A percentile compares a stretch with the other conserved stretches of the same genome.
Evolutionary conservation across 2,329 filamentous ascomycete species (phyloP).

Genomic region (Fusarium udum): DNA sequence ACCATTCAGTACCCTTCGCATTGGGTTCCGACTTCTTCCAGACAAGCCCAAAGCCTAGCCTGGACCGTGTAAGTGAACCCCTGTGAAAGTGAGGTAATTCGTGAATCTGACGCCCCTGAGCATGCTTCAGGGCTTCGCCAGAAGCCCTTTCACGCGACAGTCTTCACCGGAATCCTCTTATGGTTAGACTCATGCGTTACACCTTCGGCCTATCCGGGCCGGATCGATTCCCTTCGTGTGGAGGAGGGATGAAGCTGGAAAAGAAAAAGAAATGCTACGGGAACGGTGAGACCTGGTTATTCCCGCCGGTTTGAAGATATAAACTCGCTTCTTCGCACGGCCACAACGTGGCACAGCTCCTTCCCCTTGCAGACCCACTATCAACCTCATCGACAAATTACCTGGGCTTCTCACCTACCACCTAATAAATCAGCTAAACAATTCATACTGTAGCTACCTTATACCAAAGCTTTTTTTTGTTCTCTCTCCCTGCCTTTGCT

Average conservation of each 20-base stretch:
- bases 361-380: conserved; percentile 24
- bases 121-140: conserved; percentile 14
- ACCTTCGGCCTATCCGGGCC: conserved; percentile 37
- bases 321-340: conserved; percentile 25
- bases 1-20: conserved; percentile 7
- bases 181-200: conserved; percentile 33
- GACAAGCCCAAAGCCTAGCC: conserved; percentile 11
- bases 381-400: conserved; percentile 34
- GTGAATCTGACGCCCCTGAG: conserved; percentile 17
- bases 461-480: conserved; percentile 11
- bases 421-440: conserved; percentile 20
- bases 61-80: conserved; percentile 24
- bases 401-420: conserved; percentile 10
- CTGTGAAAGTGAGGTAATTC: conserved; percentile 18
- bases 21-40: conserved; percentile 34
- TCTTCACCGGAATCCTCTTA: conserved; percentile 32
- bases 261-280: neutral
- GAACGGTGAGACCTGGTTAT: conserved; percentile 22
- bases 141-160: conserved; percentile 9
- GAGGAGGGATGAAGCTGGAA: neutral
- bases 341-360: conserved; percentile 28
- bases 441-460: conserved; percentile 1
- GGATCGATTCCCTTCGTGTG: conserved; percentile 9
- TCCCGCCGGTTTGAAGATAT: conserved; percentile 7
- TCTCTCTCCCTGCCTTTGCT: conserved; percentile 11